Evolutionary conservation across 352 stramenopile species (phyloP), one percentile per base, ranked within the genome.

Genomic region (Phytophthora hybrid): DNA sequence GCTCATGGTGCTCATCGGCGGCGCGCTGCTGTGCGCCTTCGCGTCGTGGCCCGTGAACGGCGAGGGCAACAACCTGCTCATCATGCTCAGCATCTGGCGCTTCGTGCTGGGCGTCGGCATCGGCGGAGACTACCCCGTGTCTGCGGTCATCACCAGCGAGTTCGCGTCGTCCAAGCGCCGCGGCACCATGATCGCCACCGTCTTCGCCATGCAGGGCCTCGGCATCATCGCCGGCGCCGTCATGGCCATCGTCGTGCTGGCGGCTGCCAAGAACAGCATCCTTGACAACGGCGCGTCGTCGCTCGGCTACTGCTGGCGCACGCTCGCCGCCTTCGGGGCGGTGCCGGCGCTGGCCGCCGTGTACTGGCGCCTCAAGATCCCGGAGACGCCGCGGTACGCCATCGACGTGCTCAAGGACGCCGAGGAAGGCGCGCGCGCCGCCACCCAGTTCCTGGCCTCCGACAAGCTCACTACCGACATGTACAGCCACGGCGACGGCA

Each of bases 151-250:
- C 60, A 89, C 80, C 9, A 81, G 71, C 44, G 81, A 90, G 71
- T 86, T 83, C 65, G 72, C 78, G 47, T 80, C 73, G 8, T 70
- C 74, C 56, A 76, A 77, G 44, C 74, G 77, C 61, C 74, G 83
- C 19, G 82, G 82, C 51, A 82, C 79, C 37, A 84, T 80, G 63
- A 85, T 88, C 54, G 76, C 76, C 44, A 72, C 79, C 5, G 81
- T 87, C 23, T 90, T 90, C 62, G 80, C 80, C 55, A 90, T 90
- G 82, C 74, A 88, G 44, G 80, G 78, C 26, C 73, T 79, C 26
- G 80, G 80, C 23, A 88, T 84, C 78, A 82, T 88, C 41, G 61
- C 63, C 9, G 77, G 66, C 26, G 76, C 68, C 23, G 23, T 81
- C 59, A 75, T 87, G 70, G 70, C 74, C 39, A 64, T 83, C 55